phyloP scores from a whole-genome alignment of 2,329 filamentous ascomycete species.

The Mycosphaerelloides madeirae region DNA sequence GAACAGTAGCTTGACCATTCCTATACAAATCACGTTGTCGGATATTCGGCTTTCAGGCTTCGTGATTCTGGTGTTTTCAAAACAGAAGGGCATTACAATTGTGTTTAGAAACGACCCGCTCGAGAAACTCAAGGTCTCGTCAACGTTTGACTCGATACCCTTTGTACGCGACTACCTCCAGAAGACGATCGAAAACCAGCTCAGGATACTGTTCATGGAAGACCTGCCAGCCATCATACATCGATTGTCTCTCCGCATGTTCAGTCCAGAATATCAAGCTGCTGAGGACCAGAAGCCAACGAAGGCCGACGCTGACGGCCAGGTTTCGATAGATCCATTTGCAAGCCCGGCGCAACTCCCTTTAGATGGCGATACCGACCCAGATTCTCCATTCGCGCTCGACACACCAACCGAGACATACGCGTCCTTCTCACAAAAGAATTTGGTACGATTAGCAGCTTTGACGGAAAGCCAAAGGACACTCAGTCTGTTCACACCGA shows the following conservation, averaged over 20 bases:
- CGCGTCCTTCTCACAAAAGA: constrained; percentile 92
- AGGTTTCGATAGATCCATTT: constrained; percentile 30
- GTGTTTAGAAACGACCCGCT: constrained; percentile 98
- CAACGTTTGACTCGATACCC: constrained; percentile 97
- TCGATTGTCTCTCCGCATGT: constrained; percentile 77
- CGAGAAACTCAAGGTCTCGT: constrained; percentile 96
- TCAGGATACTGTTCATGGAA: constrained; percentile 94
- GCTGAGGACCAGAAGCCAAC: constrained; percentile 53
- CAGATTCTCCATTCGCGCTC: constrained; percentile 71
- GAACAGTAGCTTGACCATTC: constrained; percentile 87
- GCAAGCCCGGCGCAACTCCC: constrained; percentile 52
- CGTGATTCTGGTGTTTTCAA: constrained; percentile 95
- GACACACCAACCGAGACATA: constrained; percentile 78
- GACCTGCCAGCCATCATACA: constrained; percentile 96
- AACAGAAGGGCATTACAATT: constrained; percentile 91
- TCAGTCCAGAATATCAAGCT: constrained; percentile 79
- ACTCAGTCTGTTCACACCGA: constrained; percentile 82
- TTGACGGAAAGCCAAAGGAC: constrained; percentile 86
- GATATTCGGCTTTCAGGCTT: constrained; percentile 95
- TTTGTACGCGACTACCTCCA: constrained; percentile 97
- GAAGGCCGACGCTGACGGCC: constrained; percentile 38
- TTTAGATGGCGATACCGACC: constrained; percentile 63
- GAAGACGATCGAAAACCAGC: constrained; percentile 87
- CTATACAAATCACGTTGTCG: constrained; percentile 92
- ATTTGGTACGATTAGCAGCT: constrained; percentile 74